Evolutionary conservation across 352 stramenopile species (phyloP), one percentile per base, ranked within the genome.

Genomic region (Globisporangium radiosum): DNA sequence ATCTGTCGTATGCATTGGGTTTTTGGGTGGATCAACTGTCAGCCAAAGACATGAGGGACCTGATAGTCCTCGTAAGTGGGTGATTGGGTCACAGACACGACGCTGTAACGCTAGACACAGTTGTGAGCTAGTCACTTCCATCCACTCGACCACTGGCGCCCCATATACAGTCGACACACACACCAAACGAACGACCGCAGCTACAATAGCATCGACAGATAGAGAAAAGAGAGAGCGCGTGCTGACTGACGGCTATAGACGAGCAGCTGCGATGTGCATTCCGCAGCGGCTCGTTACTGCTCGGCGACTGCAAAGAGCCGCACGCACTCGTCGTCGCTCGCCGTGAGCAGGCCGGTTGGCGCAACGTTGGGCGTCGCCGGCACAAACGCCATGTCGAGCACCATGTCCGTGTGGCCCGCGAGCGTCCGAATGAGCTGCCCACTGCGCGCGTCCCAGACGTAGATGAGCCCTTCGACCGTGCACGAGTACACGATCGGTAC

Each of bases 351-450:
- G 9, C 75, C 74, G 43, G 76, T 63, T 1, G 84, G 68, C 14
- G 66, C 54, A 13, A 64, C 62, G 51, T 68, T 75, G 37, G 78
- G 66, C 40, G 76, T 70, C 8, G 73, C 72, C 3, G 68, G 64
- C 44, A 91, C 72, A 47, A 96, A 90, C 38, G 70, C 72, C 73
- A 97, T 90, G 65, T 97, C 92, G 36, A 97, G 71, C 13, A 97
- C 76, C 87, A 97, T 97, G 64, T 98, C 92, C 15, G 75, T 81
- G 71, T 98, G 92, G 38, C 90, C 89, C 25, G 80, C 86, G 44
- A 96, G 73, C 10, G 73, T 75, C 62, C 79, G 85, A 42, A 95
- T 51, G 57, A 85, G 76, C 48, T 87, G 72, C 43, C 92, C 92
- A 53, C 65, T 96, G 40, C 90, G 84, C 10, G 92, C 88, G 57